phyloP scores from a whole-genome alignment of 164 flowering plant genomes.

The Kalanchoe fedtschenkoi region DNA sequence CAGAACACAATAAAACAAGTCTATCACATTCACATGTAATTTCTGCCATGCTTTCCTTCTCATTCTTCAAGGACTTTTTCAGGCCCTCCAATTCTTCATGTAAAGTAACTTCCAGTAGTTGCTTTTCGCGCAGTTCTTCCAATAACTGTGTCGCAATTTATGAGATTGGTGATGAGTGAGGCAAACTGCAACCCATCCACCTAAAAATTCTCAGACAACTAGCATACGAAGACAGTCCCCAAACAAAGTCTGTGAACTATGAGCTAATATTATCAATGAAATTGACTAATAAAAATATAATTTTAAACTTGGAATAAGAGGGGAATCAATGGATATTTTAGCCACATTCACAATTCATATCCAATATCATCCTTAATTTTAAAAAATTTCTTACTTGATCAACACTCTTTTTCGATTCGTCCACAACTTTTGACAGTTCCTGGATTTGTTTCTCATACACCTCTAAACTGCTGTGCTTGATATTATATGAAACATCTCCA shows the following conservation, averaged over 20 bases:
- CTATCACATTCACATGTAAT: constrained; percentile 41
- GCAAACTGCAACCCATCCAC: not conserved
- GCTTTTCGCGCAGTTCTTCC: constrained; percentile 57
- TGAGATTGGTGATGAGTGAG: not conserved
- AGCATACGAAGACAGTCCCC: not conserved
- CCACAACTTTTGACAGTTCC: constrained; percentile 65
- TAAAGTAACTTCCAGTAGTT: constrained; percentile 42
- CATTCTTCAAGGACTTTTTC: constrained; percentile 41
- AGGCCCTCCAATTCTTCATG: constrained; percentile 58
- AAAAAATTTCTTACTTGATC: constrained; percentile 38
- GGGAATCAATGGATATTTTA: not conserved
- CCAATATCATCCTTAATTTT: not conserved
- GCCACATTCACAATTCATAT: not conserved
- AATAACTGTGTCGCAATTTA: constrained; percentile 33
- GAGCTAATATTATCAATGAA: not conserved
- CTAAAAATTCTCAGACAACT: not conserved
- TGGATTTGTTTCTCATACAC: constrained; percentile 61
- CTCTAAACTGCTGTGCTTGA: constrained; percentile 44
- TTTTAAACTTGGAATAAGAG: not conserved
- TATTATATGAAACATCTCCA: constrained; percentile 47
- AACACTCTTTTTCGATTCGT: constrained; percentile 67
- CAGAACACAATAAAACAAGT: constrained; percentile 43
- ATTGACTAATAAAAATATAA: not conserved
- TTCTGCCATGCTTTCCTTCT: constrained; percentile 46
- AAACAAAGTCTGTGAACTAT: not conserved